Base-by-base conservation (phyloP, 805 yeast genomes). In the Metschnikowia sp. region DNA sequence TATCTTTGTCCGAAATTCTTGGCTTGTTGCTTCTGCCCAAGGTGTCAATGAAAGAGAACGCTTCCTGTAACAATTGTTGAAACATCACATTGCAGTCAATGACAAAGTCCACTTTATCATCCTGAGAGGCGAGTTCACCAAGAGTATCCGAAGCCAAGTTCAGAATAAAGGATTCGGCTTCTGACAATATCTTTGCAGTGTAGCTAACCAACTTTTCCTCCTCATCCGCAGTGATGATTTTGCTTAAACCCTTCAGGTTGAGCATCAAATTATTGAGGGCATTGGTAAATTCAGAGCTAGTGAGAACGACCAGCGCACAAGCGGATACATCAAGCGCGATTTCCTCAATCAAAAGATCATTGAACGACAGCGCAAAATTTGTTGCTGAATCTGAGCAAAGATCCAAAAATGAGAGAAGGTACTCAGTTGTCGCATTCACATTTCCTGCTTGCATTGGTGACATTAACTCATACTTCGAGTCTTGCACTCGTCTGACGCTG, bases 401-500 rank as follows among this genome's bases (percentile, higher is more conserved):
- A 60, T 90, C 96, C 52, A 84, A 71, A 36, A 87, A 70, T 0
- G 92, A 83, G 32, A 83, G 69, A 19, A 85, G 65, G 56, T 79
- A 84, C 53, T 79, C 83, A 2, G 92, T 87, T 0, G 92, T 79
- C 2, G 94, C 76, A 61, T 82, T 83, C 54, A 82, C 81, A 61
- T 86, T 87, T 46, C 94, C 94, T 4, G 89, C 88, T 64, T 86
- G 88, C 80, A 85, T 79, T 30, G 94, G 88, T 4, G 91, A 84
- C 46, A 82, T 84, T 51, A 88, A 70, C 57, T 84, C 89, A 58
- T 79, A 84, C 36, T 78, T 69, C 0, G 86, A 69, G 54, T 86
- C 88, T 65, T 89, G 95, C 44, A 89, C 76, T 43, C 89, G 74
- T 51, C 82, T 81, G 28, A 86, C 79, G 39, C 87, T 88, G 53